Conservation (phyloP, 2,329 filamentous ascomycete genomes). For the Dothideomycetidae sp. region DNA sequence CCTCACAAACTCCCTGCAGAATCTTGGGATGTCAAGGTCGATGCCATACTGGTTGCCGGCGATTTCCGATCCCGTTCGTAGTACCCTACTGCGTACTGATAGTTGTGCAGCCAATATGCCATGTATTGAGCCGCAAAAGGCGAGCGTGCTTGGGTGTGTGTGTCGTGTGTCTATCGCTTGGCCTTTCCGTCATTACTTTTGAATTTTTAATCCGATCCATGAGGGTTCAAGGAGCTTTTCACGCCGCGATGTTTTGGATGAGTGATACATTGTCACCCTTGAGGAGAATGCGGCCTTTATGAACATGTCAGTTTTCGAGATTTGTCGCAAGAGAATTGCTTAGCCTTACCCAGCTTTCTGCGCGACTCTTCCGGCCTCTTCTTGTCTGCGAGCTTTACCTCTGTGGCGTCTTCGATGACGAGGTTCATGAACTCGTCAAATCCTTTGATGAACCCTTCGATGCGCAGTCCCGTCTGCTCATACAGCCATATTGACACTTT, state of each 20-base stretch:
- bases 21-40: slow-evolving; percentile 62
- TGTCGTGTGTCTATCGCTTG: no score
- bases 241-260: slow-evolving; percentile 38
- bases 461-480: slow-evolving; percentile 84
- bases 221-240: slow-evolving; percentile 4
- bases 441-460: slow-evolving; percentile 64
- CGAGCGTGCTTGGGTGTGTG: no score
- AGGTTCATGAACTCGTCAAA: slow-evolving; percentile 99
- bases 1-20: slow-evolving; percentile 58
- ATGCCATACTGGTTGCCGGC: slow-evolving; percentile 39
- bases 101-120: no score
- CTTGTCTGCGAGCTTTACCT: slow-evolving; percentile 77
- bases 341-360: slow-evolving; percentile 55
- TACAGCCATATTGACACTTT: slow-evolving; percentile 93
- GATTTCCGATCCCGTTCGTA: slow-evolving; percentile 12
- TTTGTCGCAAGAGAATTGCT: not conserved
- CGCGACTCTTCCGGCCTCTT: slow-evolving; percentile 60
- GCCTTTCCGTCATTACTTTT: not conserved
- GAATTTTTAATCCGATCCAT: slow-evolving; percentile 3
- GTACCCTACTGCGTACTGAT: not conserved
- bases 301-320: no score
- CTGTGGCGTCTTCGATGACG: slow-evolving; percentile 86
- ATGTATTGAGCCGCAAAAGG: no score
- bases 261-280: slow-evolving; percentile 82
- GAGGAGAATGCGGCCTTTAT: slow-evolving; percentile 71